A percentile compares a stretch with the other conserved stretches of the same genome.
Evolutionary conservation across 2,329 filamentous ascomycete genomes (phyloP).

Genomic region (Alternaria viburni): DNA sequence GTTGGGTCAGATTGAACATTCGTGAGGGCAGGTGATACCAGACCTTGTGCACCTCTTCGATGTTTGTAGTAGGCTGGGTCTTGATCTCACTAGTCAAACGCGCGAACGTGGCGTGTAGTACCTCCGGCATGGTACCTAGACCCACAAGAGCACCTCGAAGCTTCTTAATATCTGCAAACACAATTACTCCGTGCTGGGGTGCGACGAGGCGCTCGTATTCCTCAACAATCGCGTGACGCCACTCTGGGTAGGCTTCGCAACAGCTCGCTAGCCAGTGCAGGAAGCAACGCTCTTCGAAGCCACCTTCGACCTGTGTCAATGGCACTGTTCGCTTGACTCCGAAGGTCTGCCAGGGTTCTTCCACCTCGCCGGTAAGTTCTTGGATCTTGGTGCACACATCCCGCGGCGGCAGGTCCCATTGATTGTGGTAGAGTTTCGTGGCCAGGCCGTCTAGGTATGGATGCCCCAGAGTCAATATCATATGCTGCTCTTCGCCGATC

Average conservation of each 20-base stretch:
- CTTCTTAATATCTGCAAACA: not conserved
- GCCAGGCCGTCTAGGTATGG: constrained; percentile 16
- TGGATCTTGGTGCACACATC: constrained; percentile 18
- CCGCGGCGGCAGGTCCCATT: constrained; percentile 10
- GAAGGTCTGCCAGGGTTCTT: constrained; percentile 23
- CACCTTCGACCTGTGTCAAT: not conserved
- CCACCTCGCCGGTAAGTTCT: constrained; percentile 13
- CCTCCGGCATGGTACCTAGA: constrained; percentile 4
- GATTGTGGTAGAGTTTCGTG: constrained; percentile 4
- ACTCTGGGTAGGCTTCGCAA: constrained; percentile 14
- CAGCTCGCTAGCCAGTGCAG: constrained; percentile 16
- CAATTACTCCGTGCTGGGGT: not conserved
- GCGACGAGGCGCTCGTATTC: constrained; percentile 5
- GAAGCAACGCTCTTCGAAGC: constrained; percentile 3
- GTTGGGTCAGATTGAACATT: constrained; percentile 27
- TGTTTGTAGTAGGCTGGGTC: not conserved
- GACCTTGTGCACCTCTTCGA: constrained; percentile 8
- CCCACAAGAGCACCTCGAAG: constrained; percentile 8
- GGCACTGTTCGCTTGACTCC: constrained; percentile 2
- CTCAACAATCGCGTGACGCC: constrained; percentile 5
- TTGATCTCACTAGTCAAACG: not conserved
- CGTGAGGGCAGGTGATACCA: constrained; percentile 22
- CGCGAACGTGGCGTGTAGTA: constrained; percentile 8
- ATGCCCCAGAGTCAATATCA: constrained; percentile 21
- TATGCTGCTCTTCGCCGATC: constrained; percentile 3